Evolutionary conservation across 352 stramenopile genomes (phyloP).

Genomic region (Phytophthora hibernalis): DNA sequence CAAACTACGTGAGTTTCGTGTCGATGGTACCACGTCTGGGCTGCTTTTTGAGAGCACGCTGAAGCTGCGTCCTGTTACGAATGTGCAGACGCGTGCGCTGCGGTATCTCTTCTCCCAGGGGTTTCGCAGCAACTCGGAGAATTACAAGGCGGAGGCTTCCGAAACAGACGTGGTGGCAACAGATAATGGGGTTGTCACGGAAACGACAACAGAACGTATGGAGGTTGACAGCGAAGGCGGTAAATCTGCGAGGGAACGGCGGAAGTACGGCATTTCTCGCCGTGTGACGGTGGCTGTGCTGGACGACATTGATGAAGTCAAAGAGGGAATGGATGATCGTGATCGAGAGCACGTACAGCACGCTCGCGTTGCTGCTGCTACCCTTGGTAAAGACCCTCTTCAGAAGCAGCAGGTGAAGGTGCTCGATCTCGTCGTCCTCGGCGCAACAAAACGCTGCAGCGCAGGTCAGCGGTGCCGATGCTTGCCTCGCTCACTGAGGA

Average conservation of each 20-base stretch:
- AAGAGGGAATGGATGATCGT: conserved; percentile 43
- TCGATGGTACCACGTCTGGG: conserved; percentile 69
- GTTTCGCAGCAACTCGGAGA: conserved; percentile 40
- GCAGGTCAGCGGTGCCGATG: conserved; percentile 44
- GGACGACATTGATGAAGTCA: conserved; percentile 49
- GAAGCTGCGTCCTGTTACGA: conserved; percentile 65
- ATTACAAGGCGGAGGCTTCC: conserved; percentile 26
- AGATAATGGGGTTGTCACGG: not conserved
- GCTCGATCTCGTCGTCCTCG: conserved; percentile 27
- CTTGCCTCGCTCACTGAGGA: conserved; percentile 58
- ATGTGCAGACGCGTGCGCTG: conserved; percentile 61
- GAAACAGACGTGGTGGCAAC: conserved; percentile 2
- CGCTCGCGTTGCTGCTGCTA: conserved; percentile 38
- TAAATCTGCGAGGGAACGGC: conserved; percentile 18
- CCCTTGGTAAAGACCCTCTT: conserved; percentile 29
- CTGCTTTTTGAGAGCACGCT: conserved; percentile 79
- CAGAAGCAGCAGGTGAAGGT: not conserved
- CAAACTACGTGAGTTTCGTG: conserved; percentile 64
- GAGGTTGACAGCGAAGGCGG: conserved; percentile 17
- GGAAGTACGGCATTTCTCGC: conserved; percentile 37
- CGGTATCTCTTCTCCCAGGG: conserved; percentile 78
- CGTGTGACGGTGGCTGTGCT: conserved; percentile 62
- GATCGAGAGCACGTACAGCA: conserved; percentile 54
- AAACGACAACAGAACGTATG: conserved; percentile 10
- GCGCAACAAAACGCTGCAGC: conserved; percentile 55